phyloP scores from a whole-genome alignment of 2,329 filamentous ascomycete species.

The Trichoderma hamatum region DNA sequence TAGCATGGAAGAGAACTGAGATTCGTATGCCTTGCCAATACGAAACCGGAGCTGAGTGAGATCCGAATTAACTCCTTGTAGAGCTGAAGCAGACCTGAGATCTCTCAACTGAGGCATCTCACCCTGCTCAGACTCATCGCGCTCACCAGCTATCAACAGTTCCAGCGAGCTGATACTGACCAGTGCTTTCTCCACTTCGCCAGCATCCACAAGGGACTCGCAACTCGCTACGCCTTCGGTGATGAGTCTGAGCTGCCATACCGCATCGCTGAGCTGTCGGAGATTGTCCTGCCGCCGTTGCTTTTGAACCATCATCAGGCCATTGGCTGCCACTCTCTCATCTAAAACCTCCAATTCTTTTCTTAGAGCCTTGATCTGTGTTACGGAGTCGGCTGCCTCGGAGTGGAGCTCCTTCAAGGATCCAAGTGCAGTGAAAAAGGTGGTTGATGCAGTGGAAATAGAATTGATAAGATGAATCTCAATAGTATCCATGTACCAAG shows the following conservation, averaged over 20 bases:
- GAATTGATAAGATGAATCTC: slow-evolving; percentile 96
- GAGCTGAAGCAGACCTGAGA: slow-evolving; percentile 73
- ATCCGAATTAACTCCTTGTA: slow-evolving; percentile 79
- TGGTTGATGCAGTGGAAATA: slow-evolving; percentile 92
- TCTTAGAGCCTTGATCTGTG: slow-evolving; percentile 78
- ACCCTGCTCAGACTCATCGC: slow-evolving; percentile 44
- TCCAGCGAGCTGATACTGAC: slow-evolving; percentile 78
- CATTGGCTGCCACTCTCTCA: slow-evolving; percentile 81
- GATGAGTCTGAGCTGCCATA: slow-evolving; percentile 79
- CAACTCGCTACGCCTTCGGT: slow-evolving; percentile 75
- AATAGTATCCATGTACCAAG: slow-evolving; percentile 99
- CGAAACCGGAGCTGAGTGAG: slow-evolving; percentile 74
- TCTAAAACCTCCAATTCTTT: slow-evolving; percentile 81
- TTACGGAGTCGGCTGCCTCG: slow-evolving; percentile 88
- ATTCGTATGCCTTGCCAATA: slow-evolving; percentile 85
- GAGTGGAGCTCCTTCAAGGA: slow-evolving; percentile 88
- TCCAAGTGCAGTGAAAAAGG: slow-evolving; percentile 92
- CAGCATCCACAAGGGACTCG: slow-evolving; percentile 79
- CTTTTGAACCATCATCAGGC: slow-evolving; percentile 83
- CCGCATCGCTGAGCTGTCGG: slow-evolving; percentile 76
- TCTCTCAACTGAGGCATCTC: slow-evolving; percentile 58
- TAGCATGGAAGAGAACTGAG: slow-evolving; percentile 75
- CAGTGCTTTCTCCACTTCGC: slow-evolving; percentile 80
- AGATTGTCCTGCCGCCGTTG: slow-evolving; percentile 82
- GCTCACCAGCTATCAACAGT: slow-evolving; percentile 74